These are phyloP conservation scores for Candida michaelii DNA, from an alignment of 805 yeast species.

Conservation along the genomic window DNA sequence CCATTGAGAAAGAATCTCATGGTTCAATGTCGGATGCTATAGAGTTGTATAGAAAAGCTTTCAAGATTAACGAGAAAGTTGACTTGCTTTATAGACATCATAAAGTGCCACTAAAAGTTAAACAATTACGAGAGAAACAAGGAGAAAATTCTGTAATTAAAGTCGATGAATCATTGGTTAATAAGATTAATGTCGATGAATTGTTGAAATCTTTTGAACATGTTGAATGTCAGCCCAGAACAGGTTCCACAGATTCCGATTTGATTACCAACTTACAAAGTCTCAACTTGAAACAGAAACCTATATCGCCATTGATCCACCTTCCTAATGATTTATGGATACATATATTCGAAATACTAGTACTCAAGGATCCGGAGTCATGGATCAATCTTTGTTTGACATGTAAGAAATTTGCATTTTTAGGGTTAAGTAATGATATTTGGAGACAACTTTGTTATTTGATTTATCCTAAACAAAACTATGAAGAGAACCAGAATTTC, in stretches of 20 bases:
- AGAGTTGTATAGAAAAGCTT: slow-evolving; percentile 67
- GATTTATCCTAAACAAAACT: slow-evolving; percentile 55
- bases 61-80: slow-evolving; percentile 56
- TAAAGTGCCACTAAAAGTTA: slow-evolving; percentile 43
- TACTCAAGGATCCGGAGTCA: slow-evolving; percentile 52
- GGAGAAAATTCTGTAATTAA: slow-evolving; percentile 29
- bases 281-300: slow-evolving; percentile 21
- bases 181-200: slow-evolving; percentile 41
- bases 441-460: slow-evolving; percentile 53
- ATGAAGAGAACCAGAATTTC: slow-evolving; percentile 43
- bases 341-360: slow-evolving; percentile 48
- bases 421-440: slow-evolving; percentile 53
- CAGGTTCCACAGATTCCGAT: slow-evolving; percentile 13
- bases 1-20: slow-evolving; percentile 65
- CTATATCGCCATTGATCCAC: slow-evolving; percentile 37
- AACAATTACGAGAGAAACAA: slow-evolving; percentile 23
- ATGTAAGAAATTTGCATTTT: slow-evolving; percentile 54
- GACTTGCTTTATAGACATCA: slow-evolving; percentile 66
- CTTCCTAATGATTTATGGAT: slow-evolving; percentile 60
- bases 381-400: slow-evolving; percentile 64
- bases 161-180: slow-evolving; percentile 37
- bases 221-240: slow-evolving; percentile 24
- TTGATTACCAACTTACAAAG: slow-evolving; percentile 28
- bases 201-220: slow-evolving; percentile 37
- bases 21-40: slow-evolving; percentile 87